A percentile compares a stretch with the other conserved stretches of the same genome.
Conservation (phyloP, 129 eudicot species). For the Oenanthe sinensis region DNA sequence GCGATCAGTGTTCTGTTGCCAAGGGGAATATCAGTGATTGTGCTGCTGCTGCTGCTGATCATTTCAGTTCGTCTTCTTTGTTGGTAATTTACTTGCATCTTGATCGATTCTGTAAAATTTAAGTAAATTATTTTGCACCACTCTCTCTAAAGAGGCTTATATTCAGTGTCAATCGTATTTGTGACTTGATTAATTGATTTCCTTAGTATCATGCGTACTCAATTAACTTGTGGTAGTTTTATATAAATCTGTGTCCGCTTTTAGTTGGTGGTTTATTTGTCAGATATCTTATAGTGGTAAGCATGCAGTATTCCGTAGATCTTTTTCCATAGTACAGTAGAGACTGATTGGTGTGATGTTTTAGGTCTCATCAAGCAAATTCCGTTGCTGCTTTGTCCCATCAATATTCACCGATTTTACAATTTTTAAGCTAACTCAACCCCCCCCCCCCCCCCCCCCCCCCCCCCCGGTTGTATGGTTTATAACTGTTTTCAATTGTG, state of each 20-base stretch:
- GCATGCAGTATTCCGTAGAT: background rate
- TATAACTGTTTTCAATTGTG: background rate
- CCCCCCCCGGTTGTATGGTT: background rate
- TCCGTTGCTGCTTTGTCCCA: background rate
- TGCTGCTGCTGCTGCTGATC: background rate
- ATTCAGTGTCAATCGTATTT: background rate
- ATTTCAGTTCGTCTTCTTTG: slow-evolving; percentile 1
- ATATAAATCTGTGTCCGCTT: background rate
- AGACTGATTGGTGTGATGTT: background rate
- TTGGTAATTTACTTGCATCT: background rate
- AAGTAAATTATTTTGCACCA: background rate
- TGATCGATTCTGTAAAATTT: background rate
- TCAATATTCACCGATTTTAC: background rate
- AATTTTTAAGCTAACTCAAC: background rate
- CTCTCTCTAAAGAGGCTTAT: background rate
- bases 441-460: too few relatives aligned
- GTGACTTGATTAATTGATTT: background rate
- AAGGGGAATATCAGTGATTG: background rate
- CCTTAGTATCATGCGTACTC: too few relatives aligned
- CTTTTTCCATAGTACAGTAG: background rate
- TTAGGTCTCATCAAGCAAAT: background rate
- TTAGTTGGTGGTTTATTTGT: background rate
- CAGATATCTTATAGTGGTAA: background rate
- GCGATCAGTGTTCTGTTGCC: slow-evolving; percentile 1
- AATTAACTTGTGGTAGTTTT: background rate